Evolutionary conservation across 495 filamentous ascomycete genomes (phyloP).

Genomic region (Sabuloglossum arenarium): DNA sequence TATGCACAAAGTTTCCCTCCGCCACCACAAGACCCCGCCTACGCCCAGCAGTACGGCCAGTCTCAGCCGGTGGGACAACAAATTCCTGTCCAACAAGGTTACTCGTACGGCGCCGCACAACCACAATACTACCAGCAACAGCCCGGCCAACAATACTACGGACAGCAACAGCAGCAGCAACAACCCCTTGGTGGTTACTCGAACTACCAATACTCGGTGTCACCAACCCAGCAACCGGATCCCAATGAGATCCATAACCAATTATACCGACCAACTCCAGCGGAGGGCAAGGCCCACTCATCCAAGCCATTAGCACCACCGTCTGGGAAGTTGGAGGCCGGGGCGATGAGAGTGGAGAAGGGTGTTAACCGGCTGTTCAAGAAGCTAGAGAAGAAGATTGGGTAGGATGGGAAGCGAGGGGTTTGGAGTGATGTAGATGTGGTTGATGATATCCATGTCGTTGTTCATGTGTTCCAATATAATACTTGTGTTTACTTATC

Average conservation of each 20-base stretch:
- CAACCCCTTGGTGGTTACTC: slow-evolving; percentile 29
- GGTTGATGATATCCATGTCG: background rate
- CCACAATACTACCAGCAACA: no score
- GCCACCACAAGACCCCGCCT: background rate
- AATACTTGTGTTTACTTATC: no score
- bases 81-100: slow-evolving; percentile 14
- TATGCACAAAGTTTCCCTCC: slow-evolving; percentile 2
- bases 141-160: slow-evolving; percentile 12
- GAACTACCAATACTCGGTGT: slow-evolving; percentile 28
- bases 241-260: slow-evolving; percentile 40
- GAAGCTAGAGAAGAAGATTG: slow-evolving; percentile 51
- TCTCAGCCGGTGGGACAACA: slow-evolving; percentile 9
- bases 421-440: background rate
- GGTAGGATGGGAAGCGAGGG: background rate
- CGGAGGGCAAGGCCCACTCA: slow-evolving; percentile 32
- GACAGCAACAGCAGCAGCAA: slow-evolving; percentile 11
- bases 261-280: slow-evolving; percentile 54
- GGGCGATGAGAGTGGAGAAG: slow-evolving; percentile 49
- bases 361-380: slow-evolving; percentile 65
- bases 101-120: no score
- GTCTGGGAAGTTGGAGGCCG: slow-evolving; percentile 42
- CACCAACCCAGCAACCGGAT: slow-evolving; percentile 12
- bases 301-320: slow-evolving; percentile 24
- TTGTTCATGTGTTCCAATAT: background rate
- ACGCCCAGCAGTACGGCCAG: slow-evolving; percentile 8